Evolutionary conservation across 1,139 yeast species (phyloP), one percentile per base, ranked within the genome.

Genomic region (Pichia sp.): DNA sequence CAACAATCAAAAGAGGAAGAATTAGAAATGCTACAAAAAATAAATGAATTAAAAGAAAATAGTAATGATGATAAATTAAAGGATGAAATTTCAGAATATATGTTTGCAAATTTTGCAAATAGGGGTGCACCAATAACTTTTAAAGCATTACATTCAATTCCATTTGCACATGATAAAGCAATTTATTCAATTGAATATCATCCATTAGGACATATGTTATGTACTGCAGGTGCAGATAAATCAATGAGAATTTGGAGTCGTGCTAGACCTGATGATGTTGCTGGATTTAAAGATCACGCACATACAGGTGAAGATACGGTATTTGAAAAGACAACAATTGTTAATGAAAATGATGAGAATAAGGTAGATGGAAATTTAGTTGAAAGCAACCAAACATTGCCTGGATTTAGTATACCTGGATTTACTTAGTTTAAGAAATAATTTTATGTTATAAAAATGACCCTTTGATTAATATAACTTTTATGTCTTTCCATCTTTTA

Each of bases 221-320:
- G 95, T 49, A 81, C 96, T 16, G 97, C 97, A 0, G 92, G 97
- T 27, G 89, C 94, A 49, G 98, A 92, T 64, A 78, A 94, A 60
- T 80, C 94, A 11, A 87, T 95, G n/a, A 69, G 97, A 51, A 87
- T 92, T 66, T 92, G 98, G 98, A 81, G 92, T 31, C 73, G 98
- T 43, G 85, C 95, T 1, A 73, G 96, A 60, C 97, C 97, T 1
- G 84, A 83, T 55, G 98, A 92, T 65, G 84, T 87, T 0, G 76
- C 76, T 61, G 85, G 90, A 3, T 87, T 80, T 66, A 78, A 81
- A 53, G 97, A 90, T 62, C 83, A 89, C 23, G 80, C 87, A 49
- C 82, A 83, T 63, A 56, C 62, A 1, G 64, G 64, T 6, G 61
- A 57, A 31, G 41, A 38, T 12, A 33, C 45, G 30, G 42, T 29